Conservation (phyloP, 208 protist species). For the Acanthamoeba castellanii region DNA sequence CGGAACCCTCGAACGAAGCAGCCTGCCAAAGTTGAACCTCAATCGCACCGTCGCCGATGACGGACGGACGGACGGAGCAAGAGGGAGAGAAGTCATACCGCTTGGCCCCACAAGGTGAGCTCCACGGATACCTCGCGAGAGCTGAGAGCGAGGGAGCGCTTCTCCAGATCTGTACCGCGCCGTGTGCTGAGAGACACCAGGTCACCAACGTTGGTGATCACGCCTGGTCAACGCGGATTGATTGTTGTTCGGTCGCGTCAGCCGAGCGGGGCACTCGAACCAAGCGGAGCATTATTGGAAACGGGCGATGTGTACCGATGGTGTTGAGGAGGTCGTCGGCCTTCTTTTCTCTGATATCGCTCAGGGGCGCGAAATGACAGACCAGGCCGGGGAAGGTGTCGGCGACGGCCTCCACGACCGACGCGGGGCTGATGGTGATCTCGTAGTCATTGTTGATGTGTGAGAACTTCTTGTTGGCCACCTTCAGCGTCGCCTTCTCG, state of each 20-base stretch:
- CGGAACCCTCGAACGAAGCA: neutral
- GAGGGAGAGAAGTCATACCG: no score
- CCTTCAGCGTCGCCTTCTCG: slow-evolving; percentile 44
- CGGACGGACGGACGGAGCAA: no score
- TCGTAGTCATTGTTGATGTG: slow-evolving; percentile 75
- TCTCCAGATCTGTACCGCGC: neutral
- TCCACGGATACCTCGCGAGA: slow-evolving; percentile 30
- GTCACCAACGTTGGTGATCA: slow-evolving; percentile 26
- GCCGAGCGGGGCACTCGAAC: no score
- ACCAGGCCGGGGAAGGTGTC: neutral
- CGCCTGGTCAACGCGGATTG: neutral
- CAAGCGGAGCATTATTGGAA: neutral
- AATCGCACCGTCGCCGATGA: no score
- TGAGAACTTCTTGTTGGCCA: slow-evolving; percentile 74
- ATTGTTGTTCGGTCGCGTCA: no score
- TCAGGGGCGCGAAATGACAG: slow-evolving; percentile 37
- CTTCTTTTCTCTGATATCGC: neutral
- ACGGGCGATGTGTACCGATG: slow-evolving; percentile 29
- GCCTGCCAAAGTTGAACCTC: slow-evolving; percentile 69
- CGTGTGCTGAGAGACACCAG: slow-evolving; percentile 41
- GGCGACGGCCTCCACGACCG: neutral
- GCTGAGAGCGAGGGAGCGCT: slow-evolving; percentile 63
- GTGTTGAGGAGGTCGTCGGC: slow-evolving; percentile 51
- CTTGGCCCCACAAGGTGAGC: slow-evolving; percentile 77
- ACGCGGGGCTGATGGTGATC: slow-evolving; percentile 48